Conservation (phyloP, 306 rosid species). For the Purshia tridentata region DNA sequence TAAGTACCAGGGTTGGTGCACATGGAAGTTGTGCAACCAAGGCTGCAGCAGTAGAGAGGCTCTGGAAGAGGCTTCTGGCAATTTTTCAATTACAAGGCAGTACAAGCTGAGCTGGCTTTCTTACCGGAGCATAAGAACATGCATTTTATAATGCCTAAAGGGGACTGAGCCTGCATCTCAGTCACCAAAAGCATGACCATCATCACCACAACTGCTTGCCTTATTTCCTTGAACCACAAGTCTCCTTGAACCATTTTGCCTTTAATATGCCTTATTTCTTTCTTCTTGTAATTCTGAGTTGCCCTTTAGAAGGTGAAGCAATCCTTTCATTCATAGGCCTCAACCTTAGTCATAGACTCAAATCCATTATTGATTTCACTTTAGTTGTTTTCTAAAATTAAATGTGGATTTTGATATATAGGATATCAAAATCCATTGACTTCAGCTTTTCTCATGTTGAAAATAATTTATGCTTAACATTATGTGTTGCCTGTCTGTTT, state of each 20-base stretch:
- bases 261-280: background rate
- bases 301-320: too few relatives aligned
- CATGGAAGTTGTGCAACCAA: slow-evolving; percentile 2
- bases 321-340: background rate
- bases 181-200: background rate
- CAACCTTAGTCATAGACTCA: too few relatives aligned
- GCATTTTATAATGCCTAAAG: background rate
- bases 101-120: background rate
- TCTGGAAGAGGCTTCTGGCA: background rate
- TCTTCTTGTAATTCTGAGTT: background rate
- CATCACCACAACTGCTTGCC: background rate
- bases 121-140: background rate
- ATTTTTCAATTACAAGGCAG: background rate
- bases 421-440: too few relatives aligned
- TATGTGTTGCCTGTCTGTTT: too few relatives aligned
- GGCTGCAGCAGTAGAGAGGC: background rate
- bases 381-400: too few relatives aligned
- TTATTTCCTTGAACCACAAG: too few relatives aligned
- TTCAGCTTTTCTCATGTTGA: too few relatives aligned
- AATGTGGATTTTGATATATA: too few relatives aligned
- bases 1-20: too few relatives aligned
- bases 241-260: background rate
- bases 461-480: too few relatives aligned
- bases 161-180: background rate
- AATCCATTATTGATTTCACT: too few relatives aligned